Conservation (phyloP, 495 filamentous ascomycete genomes). For the Penicillium subrubescens region DNA sequence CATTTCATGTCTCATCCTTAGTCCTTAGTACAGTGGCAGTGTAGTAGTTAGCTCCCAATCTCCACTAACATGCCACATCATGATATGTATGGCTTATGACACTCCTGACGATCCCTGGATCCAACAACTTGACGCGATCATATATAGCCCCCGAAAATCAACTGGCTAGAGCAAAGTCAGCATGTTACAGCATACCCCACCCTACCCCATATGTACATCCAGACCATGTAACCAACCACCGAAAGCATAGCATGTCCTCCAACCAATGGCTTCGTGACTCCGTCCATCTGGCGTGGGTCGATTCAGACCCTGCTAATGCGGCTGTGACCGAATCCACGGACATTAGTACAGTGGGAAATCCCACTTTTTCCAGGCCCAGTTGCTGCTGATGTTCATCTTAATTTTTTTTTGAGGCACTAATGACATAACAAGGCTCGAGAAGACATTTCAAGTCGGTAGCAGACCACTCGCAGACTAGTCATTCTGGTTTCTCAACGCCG, state of each 20-base stretch:
- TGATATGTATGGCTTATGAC: neutral
- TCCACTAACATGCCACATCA: neutral
- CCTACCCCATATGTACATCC: neutral
- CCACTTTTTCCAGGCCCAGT: conserved; percentile 4
- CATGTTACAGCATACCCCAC: conserved; percentile 1
- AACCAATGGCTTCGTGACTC: neutral
- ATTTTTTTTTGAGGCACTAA: neutral
- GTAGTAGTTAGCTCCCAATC: neutral
- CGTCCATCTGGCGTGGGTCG: neutral
- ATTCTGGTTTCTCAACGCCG: neutral
- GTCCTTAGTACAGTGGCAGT: neutral
- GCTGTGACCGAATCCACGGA: neutral
- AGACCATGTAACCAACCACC: neutral
- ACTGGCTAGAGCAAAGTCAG: neutral
- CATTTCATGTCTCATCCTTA: neutral
- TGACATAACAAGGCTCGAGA: conserved; percentile 3
- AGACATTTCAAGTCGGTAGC: neutral
- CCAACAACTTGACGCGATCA: neutral
- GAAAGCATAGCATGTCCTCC: neutral
- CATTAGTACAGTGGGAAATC: neutral
- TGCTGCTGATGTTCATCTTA: conserved; percentile 1
- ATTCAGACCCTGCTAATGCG: neutral
- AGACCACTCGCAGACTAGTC: neutral
- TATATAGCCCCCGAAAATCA: neutral
- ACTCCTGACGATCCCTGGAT: neutral